These are phyloP conservation scores for Thamnidium elegans DNA, from an alignment of 192 early-diverging fungal genomes.

Conservation along the genomic window DNA sequence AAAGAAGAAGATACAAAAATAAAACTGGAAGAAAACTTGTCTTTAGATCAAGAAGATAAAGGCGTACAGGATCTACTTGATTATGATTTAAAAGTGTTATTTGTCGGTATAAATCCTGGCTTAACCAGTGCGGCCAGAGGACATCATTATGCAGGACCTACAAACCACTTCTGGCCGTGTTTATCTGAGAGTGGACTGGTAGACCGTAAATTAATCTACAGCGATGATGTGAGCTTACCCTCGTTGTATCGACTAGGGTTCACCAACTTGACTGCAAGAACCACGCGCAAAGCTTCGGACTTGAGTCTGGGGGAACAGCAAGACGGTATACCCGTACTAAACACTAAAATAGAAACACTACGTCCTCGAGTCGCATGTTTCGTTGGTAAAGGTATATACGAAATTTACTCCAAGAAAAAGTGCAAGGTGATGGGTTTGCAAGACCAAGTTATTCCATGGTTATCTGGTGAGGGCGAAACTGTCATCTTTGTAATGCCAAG, in stretches of 20 bases:
- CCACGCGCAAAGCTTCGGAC: slow-evolving; percentile 55
- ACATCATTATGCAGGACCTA: slow-evolving; percentile 68
- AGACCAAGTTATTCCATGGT: slow-evolving; percentile 29
- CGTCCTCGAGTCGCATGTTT: slow-evolving; percentile 64
- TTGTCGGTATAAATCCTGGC: slow-evolving; percentile 75
- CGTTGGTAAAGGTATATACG: slow-evolving; percentile 68
- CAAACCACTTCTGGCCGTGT: slow-evolving; percentile 75
- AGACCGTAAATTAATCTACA: slow-evolving; percentile 43
- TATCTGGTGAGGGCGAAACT: slow-evolving; percentile 18
- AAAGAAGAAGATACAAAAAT: too few relatives aligned
- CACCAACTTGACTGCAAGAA: slow-evolving; percentile 61
- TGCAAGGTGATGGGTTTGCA: slow-evolving; percentile 42
- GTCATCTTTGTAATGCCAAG: slow-evolving; percentile 51
- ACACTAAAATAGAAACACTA: slow-evolving; percentile 57
- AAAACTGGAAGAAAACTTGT: too few relatives aligned
- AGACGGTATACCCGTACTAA: slow-evolving; percentile 56
- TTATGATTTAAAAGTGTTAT: slow-evolving; percentile 57
- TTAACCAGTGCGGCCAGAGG: slow-evolving; percentile 51
- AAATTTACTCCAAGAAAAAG: slow-evolving; percentile 46
- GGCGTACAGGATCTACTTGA: slow-evolving; percentile 37
- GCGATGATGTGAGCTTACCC: slow-evolving; percentile 52
- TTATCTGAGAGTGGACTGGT: slow-evolving; percentile 59
- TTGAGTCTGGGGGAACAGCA: slow-evolving; percentile 58
- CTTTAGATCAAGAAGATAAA: too few relatives aligned
- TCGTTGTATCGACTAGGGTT: slow-evolving; percentile 57